Evolutionary conservation across 768 basidiomycete genomes (phyloP), one percentile per base, ranked within the genome.

Genomic region (Termitomyces sp.): DNA sequence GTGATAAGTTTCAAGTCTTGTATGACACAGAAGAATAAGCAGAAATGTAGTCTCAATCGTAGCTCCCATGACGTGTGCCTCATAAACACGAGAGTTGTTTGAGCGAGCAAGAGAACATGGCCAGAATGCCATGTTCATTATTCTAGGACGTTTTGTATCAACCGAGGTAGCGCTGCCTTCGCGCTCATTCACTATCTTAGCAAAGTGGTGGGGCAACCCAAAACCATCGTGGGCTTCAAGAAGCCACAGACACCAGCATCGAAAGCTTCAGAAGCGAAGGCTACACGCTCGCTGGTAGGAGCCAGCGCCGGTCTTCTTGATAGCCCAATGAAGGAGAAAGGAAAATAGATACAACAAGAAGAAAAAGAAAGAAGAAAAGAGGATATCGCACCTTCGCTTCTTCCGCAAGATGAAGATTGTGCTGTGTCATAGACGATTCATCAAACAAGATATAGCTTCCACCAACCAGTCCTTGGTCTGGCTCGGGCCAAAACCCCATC

Each of bases 141-240:
- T 73, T 96, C 64, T 97, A 67, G 95, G 95, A 91, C 89, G 80
- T 60, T 73, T 89, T 88, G 94, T 95, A 98, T 98, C 95, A 85
- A 88, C 89, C 90, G 79, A 80, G 73, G 71, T 72, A 67, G 54
- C 68, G 69, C 66, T 58, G 62, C 66, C 63, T 64, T 57, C 57
- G 46, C 51, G 29, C 46, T 59, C 63, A 45, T 55, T 56, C 57
- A 58, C 66, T 54, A 62, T 61, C 48, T 58, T 54, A 58, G 56
- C 63, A 59, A 49, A 46, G 60, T 38, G 45, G 48, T 58, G 43
- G 18, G 47, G 52, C 61, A 48, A 38, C 65, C 57, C 62, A 68
- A 82, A 88, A 85, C 85, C 85, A 68, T 63, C 78, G 20, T 66
- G 83, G 85, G 88, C 73, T 91, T 81, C 77, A 58, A 64, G 53